Evolutionary conservation across 2,329 filamentous ascomycete species (phyloP), one percentile per base, ranked within the genome.

Genomic region (Xylariaceae sp.): DNA sequence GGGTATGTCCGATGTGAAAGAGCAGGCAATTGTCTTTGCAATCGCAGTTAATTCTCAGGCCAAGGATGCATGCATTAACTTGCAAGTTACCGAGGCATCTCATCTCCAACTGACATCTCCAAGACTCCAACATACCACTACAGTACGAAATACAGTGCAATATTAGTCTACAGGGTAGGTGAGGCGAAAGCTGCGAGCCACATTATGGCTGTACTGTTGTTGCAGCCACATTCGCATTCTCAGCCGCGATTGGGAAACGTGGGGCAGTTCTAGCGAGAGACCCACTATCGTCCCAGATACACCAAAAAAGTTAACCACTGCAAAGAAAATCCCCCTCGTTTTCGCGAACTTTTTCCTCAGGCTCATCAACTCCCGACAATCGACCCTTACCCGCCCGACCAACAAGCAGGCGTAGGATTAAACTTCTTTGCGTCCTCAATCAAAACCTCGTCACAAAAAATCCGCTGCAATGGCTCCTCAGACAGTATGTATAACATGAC

Each of bases 401-500:
- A 34, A 15, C 28, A 11, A 13, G 31, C 28, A 57, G 60, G 57
- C 65, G 65, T 57, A 68, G 66, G 66, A 68, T 68, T 59, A 41
- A 44, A 69, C 74, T 67, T 88, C 83, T 88, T 88, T 88, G 83
- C 83, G 83, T 69, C 52, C 54, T 52, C 51, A 54, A 59, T 57
- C 54, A 62, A n/a, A n/a, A n/a, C n/a, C 56, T 38, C 30, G 31
- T 38, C 39, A 33, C 43, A 39, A 14, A 12, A 36, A 37, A 39
- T 21, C 41, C 53, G 38, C 50, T 68, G 59, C 69, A 85, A 95
- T 95, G 88, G 85, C 83, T 81, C 78, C 83, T 70, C 75, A 75
- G 71, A 77, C 83, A 73, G 89, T 96, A 95, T 73, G 88, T 94
- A 79, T 69, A 56, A 59, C 56, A 64, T 69, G 66, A 71, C 76